phyloP scores from a whole-genome alignment of 2,329 filamentous ascomycete species.

The Trichoderma citrinoviride region DNA sequence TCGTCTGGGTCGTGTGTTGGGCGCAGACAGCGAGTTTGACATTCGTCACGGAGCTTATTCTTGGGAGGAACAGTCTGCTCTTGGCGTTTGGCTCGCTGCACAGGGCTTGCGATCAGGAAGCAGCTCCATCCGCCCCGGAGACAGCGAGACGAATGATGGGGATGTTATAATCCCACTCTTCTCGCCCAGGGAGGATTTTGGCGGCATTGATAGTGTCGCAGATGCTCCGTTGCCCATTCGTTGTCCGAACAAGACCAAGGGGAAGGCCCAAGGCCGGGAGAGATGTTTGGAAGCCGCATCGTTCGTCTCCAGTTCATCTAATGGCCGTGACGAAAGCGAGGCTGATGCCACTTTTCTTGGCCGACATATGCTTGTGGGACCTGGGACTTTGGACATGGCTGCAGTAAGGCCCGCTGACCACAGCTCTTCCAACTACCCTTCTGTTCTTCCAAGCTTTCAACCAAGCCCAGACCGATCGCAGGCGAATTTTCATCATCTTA shows the following conservation, averaged over 20 bases:
- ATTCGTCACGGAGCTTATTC: constrained; percentile 33
- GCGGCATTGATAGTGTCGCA: constrained; percentile 23
- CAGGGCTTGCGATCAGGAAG: constrained; percentile 34
- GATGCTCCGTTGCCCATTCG: constrained; percentile 15
- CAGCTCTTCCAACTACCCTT: constrained; percentile 37
- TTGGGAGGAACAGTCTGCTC: constrained; percentile 36
- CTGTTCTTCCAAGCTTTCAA: constrained; percentile 35
- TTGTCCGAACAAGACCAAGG: not conserved
- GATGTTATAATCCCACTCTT: not conserved
- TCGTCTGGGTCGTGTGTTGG: constrained; percentile 24
- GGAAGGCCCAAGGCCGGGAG: not conserved
- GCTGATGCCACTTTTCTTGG: not conserved
- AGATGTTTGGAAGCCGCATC: constrained; percentile 1
- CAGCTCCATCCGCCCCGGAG: constrained; percentile 26
- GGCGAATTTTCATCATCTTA: constrained; percentile 31
- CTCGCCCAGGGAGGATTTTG: constrained; percentile 11
- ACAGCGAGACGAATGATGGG: not conserved
- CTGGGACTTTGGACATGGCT: not conserved
- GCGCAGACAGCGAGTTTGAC: constrained; percentile 31
- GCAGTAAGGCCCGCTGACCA: constrained; percentile 10
- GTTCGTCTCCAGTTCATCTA: not conserved
- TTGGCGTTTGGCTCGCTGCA: constrained; percentile 40
- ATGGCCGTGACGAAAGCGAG: not conserved
- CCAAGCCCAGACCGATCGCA: constrained; percentile 34
- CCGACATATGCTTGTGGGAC: not conserved